Base-by-base conservation (phyloP, 345 rosid genomes). In the Aquilaria yunnanensis region DNA sequence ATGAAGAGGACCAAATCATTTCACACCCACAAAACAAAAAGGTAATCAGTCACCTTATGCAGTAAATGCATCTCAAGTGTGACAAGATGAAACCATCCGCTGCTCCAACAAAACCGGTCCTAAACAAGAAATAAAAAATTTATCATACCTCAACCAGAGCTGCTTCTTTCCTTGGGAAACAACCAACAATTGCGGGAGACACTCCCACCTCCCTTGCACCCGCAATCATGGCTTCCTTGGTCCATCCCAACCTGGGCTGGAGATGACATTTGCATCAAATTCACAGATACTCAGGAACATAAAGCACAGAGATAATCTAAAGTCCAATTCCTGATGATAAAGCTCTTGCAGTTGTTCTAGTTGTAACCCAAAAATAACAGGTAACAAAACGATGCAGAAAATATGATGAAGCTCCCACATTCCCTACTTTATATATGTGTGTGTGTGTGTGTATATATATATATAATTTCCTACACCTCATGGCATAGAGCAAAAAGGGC, bases 141-240 rank as follows among this genome's bases (percentile, higher is more conserved):
- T 9, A 37, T 37, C 14, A 45, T 56, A 93, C 98, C 97, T 94
- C 99, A 16, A 90, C 92, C 9, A 94, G 80, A 2, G 89, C 87
- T 34, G 96, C 96, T 74, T 87, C 97, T 77, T 86, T 90, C 57
- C 95, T 76, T 1, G 96, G 83, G 75, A 90, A 83, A 65, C 97
- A 82, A 12, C 99, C 99, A 48, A 90, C 81, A 1, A 90, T 79
- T 2, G 97, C 81, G 67, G 99, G 99, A 60, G 99, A 94, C 29
- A 88, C 68, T 56, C 85, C 95, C 62, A 78, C 88, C 14, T 94
- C 99, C 61, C 87, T 90, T 9, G 97, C 90, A 55, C 97, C 97
- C 6, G 99, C 96, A 46, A 85, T 85, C 97, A 90, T 78, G 1
- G 96, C 92, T 54, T 81, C 92, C 65, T 90, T 95, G 43, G 79